phyloP scores from a whole-genome alignment of 176 grass and related monocot genomes.

The Oryza longistaminata region DNA sequence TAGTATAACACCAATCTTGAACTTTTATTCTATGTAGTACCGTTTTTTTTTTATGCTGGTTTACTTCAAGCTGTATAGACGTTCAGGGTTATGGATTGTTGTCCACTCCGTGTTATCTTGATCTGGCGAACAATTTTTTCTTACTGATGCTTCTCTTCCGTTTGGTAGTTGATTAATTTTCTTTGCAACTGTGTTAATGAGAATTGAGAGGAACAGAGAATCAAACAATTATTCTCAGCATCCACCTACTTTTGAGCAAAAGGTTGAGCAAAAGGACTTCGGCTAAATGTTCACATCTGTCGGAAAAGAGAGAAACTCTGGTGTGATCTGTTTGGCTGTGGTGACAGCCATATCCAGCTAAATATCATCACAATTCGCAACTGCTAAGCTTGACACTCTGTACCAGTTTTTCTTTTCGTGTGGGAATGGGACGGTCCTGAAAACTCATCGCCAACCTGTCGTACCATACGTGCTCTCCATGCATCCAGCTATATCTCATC shows the following conservation, averaged over 20 bases:
- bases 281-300: neutral
- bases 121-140: neutral
- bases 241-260: neutral
- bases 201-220: neutral
- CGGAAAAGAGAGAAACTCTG: neutral
- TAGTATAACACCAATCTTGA: neutral
- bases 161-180: neutral
- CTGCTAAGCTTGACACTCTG: neutral
- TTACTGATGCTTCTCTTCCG: neutral
- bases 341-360: neutral
- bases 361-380: neutral
- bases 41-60: neutral
- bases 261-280: neutral
- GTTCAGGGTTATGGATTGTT: neutral
- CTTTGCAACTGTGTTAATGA: neutral
- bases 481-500: neutral
- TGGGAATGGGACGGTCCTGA: neutral
- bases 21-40: neutral
- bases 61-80: slow-evolving; percentile 1
- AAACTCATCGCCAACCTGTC: neutral
- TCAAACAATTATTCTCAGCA: neutral
- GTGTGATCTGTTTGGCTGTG: neutral
- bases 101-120: neutral
- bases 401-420: neutral
- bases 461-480: neutral